Base-by-base conservation (phyloP, 2,329 filamentous ascomycete genomes). In the Parastagonospora avenae region DNA sequence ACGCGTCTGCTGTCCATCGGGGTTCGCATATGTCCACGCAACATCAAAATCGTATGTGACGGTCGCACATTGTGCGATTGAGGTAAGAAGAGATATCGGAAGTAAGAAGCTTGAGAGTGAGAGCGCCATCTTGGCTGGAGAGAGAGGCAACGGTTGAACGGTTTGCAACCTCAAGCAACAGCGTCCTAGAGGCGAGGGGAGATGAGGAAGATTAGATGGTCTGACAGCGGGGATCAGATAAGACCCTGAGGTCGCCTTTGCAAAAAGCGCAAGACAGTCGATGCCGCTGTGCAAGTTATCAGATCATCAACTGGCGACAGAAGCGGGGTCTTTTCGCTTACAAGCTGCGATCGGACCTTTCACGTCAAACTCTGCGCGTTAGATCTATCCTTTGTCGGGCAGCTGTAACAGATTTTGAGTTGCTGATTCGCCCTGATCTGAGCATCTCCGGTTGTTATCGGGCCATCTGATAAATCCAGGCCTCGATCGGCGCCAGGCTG, bases 1-100 rank as follows among this genome's bases (percentile, higher is more conserved):
- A n/a, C 82, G 75, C 24, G 74, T 75, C 16, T 65, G 57, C 50
- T 78, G 64, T n/a, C 79, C 80, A 68, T 84, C 82, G 8, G 82
- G 82, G 56, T 83, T 82, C 12, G 80, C 79, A 39, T 68, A 76
- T 4, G 82, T 76, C 82, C 82, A 85, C 11, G 74, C 78, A 56
- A 84, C 72, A 56, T 84, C 79, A 62, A 79, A 84, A 57, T 83
- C 72, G 53, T 79, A 78, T 19, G 72, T 77, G 41, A 79, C 74
- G 1, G 74, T 79, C 8, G 65, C 62, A 24, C 58, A 48, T 2
- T 66, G 37, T 58, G 49, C 60, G 16, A 53, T 16, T 19, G 61
- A 55, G 27, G 56, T 42, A 16, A 74, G 49, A 49, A 73, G 39
- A 32, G 57, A 61, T 42, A 70, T 64, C 57, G 73, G 55, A 50